phyloP scores from a whole-genome alignment of 176 grass and related monocot species.

The Ananas comosus region DNA sequence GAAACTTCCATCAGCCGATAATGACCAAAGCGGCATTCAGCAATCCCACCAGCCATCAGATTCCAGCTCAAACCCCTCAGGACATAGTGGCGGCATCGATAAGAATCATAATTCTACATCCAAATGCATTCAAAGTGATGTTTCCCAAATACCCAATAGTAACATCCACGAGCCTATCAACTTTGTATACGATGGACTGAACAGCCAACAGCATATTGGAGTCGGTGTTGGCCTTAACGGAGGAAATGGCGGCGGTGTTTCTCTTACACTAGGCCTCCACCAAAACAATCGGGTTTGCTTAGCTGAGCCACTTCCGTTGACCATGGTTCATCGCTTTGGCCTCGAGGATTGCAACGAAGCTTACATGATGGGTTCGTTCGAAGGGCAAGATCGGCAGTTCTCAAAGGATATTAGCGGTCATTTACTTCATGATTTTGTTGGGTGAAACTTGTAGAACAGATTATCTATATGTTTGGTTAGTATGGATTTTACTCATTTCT shows the following conservation, averaged over 20 bases:
- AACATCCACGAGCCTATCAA: constrained; percentile 38
- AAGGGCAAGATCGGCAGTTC: constrained; percentile 64
- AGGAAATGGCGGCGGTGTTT: constrained; percentile 36
- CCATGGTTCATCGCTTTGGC: constrained; percentile 72
- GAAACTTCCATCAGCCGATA: constrained; percentile 39
- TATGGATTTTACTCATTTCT: too few relatives aligned
- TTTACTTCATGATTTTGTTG: constrained; percentile 92
- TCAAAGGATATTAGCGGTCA: constrained; percentile 69
- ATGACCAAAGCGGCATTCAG: constrained; percentile 14
- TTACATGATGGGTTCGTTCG: constrained; percentile 53
- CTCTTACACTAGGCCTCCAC: constrained; percentile 87
- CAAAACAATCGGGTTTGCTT: constrained; percentile 65
- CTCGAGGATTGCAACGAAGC: constrained; percentile 69
- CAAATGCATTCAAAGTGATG: constrained; percentile 40
- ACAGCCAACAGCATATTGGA: constrained; percentile 29
- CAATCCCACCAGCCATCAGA: constrained; percentile 36
- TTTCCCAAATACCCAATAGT: constrained; percentile 41
- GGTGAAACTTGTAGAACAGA: constrained; percentile 22
- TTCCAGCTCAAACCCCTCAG: constrained; percentile 34
- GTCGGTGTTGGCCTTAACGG: background rate
- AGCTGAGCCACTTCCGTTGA: constrained; percentile 40
- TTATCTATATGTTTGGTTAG: background rate
- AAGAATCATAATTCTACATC: constrained; percentile 32
- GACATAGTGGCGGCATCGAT: constrained; percentile 39
- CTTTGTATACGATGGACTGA: constrained; percentile 40